Evolutionary conservation across 139 green algal genomes (phyloP).

Genomic region (Limnomonas spitsbergensis): DNA sequence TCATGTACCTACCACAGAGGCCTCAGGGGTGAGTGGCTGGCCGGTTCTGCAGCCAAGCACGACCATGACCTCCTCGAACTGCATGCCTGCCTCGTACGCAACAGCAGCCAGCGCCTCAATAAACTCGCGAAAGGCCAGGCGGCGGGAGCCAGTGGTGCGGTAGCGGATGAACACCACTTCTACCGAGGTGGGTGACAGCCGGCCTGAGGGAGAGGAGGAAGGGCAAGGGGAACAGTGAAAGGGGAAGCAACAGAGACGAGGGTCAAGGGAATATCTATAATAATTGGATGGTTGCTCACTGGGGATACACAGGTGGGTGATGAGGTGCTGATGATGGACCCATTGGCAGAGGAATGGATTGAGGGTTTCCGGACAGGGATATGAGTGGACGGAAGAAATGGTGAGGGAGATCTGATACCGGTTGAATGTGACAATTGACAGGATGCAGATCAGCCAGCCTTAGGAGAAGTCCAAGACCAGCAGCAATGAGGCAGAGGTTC

Average conservation of each 20-base stretch:
- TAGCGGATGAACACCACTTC: conserved; percentile 54
- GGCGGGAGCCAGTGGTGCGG: conserved; percentile 28
- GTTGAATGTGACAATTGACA: too few species aligned
- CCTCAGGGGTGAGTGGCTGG: neutral
- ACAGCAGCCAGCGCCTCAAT: conserved; percentile 39
- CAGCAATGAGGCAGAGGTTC: neutral
- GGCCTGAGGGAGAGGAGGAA: conserved; percentile 28
- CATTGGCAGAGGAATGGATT: conserved; percentile 6
- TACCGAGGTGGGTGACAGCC: conserved; percentile 41
- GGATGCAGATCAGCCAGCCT: too few species aligned
- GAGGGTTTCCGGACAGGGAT: neutral
- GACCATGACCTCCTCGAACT: conserved; percentile 46
- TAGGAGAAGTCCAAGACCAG: too few species aligned
- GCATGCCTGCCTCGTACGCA: conserved; percentile 47
- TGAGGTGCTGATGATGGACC: too few species aligned
- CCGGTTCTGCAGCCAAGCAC: conserved; percentile 22
- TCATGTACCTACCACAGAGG: too few species aligned
- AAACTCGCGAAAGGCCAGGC: conserved; percentile 43
- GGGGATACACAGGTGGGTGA: too few species aligned
- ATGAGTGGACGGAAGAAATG: too few species aligned
- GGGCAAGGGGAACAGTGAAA: too few species aligned
- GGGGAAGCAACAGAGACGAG: neutral
- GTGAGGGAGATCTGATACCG: too few species aligned
- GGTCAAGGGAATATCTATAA: too few species aligned
- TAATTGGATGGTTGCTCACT: too few species aligned